Percentiles rank a stretch among this genome's conserved stretches.
phyloP scores from a whole-genome alignment of 345 rosid genomes.

The Salix udensis region DNA sequence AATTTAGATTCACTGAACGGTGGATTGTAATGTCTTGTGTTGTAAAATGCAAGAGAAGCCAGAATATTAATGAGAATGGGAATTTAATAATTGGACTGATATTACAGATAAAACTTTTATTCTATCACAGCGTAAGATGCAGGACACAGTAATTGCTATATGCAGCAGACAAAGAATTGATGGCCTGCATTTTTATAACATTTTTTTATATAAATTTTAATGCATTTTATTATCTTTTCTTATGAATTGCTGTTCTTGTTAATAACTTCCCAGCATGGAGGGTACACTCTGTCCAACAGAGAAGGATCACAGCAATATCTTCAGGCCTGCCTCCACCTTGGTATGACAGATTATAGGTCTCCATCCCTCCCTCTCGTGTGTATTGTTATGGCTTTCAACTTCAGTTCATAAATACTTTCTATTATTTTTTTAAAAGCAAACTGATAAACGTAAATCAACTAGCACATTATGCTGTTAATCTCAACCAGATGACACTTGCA shows the following conservation, averaged over 20 bases:
- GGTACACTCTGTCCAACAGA: conserved; percentile 35
- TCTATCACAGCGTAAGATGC: conserved; percentile 4
- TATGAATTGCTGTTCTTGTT: not conserved
- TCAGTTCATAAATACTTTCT: not conserved
- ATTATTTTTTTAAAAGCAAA: not conserved
- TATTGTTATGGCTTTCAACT: not conserved
- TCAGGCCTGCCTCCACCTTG: too few species aligned
- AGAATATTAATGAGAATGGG: not conserved
- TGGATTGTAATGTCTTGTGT: not conserved
- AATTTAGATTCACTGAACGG: too few species aligned
- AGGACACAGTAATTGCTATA: not conserved
- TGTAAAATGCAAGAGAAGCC: conserved; percentile 1
- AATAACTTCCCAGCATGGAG: conserved; percentile 64
- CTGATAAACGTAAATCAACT: not conserved
- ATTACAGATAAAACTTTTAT: not conserved
- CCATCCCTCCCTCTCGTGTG: conserved; percentile 16
- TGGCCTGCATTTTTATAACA: not conserved
- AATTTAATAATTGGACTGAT: not conserved
- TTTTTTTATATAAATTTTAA: not conserved
- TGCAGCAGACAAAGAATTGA: not conserved
- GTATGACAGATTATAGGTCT: conserved; percentile 86
- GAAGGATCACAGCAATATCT: conserved; percentile 35
- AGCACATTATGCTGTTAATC: not conserved
- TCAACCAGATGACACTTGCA: not conserved
- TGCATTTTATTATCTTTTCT: not conserved